A percentile compares a stretch with the other conserved stretches of the same genome.
Evolutionary conservation across 192 early-diverging fungal genomes (phyloP).

Genomic region (Coemansia sp.): DNA sequence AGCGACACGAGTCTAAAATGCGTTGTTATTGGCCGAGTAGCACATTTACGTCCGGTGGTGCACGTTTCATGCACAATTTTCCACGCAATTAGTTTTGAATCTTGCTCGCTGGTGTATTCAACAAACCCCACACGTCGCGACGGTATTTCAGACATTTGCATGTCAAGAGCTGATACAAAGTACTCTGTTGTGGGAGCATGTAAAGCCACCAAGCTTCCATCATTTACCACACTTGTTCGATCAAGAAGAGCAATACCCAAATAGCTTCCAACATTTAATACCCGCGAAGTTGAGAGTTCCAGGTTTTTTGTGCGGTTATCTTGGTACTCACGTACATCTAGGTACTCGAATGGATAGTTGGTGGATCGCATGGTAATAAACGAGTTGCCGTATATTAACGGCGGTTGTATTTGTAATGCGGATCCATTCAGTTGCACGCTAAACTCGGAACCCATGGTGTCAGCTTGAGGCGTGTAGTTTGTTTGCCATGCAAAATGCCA

Average conservation of each 20-base stretch:
- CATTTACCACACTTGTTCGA: conserved; percentile 49
- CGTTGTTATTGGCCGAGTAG: background rate
- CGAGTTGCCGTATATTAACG: conserved; percentile 77
- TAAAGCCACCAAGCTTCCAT: conserved; percentile 65
- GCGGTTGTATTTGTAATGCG: conserved; percentile 68
- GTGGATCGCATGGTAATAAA: conserved; percentile 77
- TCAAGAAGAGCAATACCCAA: background rate
- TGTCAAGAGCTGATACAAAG: conserved; percentile 58
- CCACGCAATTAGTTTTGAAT: background rate
- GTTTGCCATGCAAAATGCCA: conserved; percentile 80
- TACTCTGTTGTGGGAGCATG: conserved; percentile 63
- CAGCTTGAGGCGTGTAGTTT: conserved; percentile 76
- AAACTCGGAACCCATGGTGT: conserved; percentile 90
- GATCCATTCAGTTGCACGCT: conserved; percentile 78
- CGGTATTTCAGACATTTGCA: background rate
- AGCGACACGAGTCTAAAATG: background rate
- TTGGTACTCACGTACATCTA: conserved; percentile 56
- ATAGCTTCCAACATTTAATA: background rate
- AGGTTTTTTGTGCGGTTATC: conserved; percentile 22
- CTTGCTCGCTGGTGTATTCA: background rate
- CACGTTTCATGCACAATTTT: background rate
- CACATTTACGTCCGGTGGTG: background rate
- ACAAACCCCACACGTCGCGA: background rate
- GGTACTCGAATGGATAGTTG: conserved; percentile 78
- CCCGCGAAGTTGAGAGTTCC: background rate